These are phyloP conservation scores for Barnettozyma siamensis DNA, from an alignment of 805 yeast species.

Conservation along the genomic window DNA sequence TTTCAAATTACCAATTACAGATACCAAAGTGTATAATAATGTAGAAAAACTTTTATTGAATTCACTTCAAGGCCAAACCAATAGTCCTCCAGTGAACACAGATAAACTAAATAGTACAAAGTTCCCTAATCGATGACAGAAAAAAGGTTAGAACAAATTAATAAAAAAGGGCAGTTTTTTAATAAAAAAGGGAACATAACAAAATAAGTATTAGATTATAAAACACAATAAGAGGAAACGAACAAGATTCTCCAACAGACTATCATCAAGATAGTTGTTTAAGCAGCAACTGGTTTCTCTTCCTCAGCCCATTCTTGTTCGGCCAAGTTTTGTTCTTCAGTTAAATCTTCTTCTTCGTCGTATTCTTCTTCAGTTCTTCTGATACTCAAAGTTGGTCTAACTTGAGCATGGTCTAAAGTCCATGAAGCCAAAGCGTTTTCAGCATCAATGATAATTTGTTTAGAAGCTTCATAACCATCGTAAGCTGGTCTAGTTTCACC, in stretches of 20 bases:
- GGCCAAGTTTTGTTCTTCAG: constrained; percentile 43
- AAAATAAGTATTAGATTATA: no score
- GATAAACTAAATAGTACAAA: no score
- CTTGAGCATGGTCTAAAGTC: constrained; percentile 80
- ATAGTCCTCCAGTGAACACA: no score
- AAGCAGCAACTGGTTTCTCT: constrained; percentile 21
- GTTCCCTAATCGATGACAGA: no score
- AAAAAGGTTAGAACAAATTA: no score
- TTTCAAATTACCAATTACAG: no score
- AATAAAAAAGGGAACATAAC: no score
- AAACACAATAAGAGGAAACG: not conserved
- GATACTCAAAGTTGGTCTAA: constrained; percentile 74
- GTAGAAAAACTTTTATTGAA: no score
- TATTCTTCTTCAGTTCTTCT: constrained; percentile 51
- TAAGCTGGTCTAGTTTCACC: constrained; percentile 90
- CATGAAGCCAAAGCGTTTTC: constrained; percentile 78
- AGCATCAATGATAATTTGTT: constrained; percentile 81
- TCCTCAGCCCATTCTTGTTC: constrained; percentile 50
- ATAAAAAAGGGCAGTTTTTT: no score
- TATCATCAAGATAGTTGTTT: not conserved
- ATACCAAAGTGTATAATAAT: no score
- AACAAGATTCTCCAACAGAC: not conserved
- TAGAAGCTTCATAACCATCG: constrained; percentile 85
- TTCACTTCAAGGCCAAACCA: no score
- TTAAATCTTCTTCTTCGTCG: constrained; percentile 44